phyloP scores from a whole-genome alignment of 305 asterid species.

The Fraxinus nigra region DNA sequence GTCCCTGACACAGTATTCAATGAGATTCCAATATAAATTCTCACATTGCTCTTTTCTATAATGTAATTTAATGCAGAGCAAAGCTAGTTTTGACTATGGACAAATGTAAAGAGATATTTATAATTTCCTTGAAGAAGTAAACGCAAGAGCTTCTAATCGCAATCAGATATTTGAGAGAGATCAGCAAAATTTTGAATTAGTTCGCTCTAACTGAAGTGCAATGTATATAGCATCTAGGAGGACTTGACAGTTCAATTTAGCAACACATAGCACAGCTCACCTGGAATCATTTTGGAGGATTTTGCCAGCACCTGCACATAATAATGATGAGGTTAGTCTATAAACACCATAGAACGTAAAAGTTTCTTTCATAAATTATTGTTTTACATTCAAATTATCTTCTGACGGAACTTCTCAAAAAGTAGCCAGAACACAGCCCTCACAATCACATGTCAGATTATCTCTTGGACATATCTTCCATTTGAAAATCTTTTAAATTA shows the following conservation, averaged over 20 bases:
- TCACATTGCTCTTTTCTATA: neutral
- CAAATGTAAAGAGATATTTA: neutral
- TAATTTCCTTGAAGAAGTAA: neutral
- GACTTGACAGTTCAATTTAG: neutral
- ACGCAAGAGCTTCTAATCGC: neutral
- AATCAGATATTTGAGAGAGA: neutral
- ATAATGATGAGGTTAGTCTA: slow-evolving; percentile 29
- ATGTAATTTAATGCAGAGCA: neutral
- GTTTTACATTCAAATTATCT: neutral
- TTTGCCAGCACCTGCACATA: slow-evolving; percentile 87
- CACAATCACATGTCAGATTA: neutral
- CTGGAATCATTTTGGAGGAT: slow-evolving; percentile 99
- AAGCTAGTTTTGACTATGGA: neutral
- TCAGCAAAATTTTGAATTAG: neutral
- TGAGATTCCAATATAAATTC: slow-evolving; percentile 3
- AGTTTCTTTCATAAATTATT: neutral
- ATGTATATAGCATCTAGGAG: neutral
- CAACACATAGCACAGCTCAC: slow-evolving; percentile 40
- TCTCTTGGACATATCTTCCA: neutral
- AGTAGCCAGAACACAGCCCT: neutral
- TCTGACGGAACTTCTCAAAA: neutral
- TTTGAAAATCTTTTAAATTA: neutral
- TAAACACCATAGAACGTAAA: neutral
- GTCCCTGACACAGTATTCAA: neutral
- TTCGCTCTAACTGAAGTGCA: slow-evolving; percentile 2